Base-by-base conservation (phyloP, 2,329 filamentous ascomycete species). In the Aspergillus sp. region DNA sequence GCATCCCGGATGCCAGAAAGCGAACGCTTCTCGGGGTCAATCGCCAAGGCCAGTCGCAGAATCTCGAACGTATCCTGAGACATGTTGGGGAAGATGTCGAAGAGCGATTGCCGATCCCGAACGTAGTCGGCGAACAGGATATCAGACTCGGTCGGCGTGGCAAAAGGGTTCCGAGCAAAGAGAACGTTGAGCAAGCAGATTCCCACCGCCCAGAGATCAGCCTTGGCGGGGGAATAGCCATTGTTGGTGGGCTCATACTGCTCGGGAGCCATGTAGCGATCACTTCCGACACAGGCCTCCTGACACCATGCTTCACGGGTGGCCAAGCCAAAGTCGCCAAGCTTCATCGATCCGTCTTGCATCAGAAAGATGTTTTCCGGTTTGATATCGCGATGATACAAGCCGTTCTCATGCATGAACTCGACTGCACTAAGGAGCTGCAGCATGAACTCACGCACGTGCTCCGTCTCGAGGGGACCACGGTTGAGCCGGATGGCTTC, bases 211-310 rank as follows among this genome's bases (percentile, higher is more conserved):
- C 94, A 99, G 63, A 97, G 86, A 71, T 99, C 94, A 47, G 94
- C 94, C 75, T 94, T 86, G 43, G 90, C 89, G 44, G 94, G 92
- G 51, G 91, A 93, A 76, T 99, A 99, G 54, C 94, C 94, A 58
- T 83, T 85, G 57, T 87, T 87, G 61, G 87, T 85, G 49, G 92
- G 91, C 71, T 97, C 93, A 66, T 94, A 97, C 74, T 99, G 94
- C 75, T 99, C 94, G 4, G 94, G 94, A 51, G 94, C 92, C 94
- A 99, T 99, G 78, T 99, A 99, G 51, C 94, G 91, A 70, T 99
- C 94, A 70, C 94, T 97, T 60, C 94, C 94, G 44, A 99, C 94
- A 57, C 89, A 94, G 58, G 88, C 87, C 78, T 99, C 94, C 64
- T 88, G 88, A 20, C 90, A 95, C 91, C 91, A 96, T 63, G 86